phyloP scores from a whole-genome alignment of 208 protist genomes.

The Lotmaria passim region DNA sequence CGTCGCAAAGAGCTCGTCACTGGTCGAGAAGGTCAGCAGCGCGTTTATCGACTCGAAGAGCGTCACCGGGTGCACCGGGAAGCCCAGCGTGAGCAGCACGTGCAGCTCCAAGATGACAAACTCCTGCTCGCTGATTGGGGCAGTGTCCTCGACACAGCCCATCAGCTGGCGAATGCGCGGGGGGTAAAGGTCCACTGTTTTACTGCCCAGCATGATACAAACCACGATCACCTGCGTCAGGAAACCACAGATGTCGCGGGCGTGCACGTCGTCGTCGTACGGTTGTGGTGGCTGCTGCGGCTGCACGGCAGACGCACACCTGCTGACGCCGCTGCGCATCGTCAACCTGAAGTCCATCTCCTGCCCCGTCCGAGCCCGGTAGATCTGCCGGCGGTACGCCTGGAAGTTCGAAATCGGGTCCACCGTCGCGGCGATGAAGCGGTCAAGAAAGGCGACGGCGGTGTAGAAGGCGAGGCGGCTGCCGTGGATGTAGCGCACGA shows the following conservation, averaged over 20 bases:
- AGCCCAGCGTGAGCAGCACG: slow-evolving; percentile 42
- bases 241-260: slow-evolving; percentile 47
- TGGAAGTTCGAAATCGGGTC: slow-evolving; percentile 41
- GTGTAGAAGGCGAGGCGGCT: slow-evolving; percentile 69
- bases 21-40: slow-evolving; percentile 54
- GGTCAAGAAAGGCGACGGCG: slow-evolving; percentile 70
- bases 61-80: slow-evolving; percentile 49
- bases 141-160: slow-evolving; percentile 49
- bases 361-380: slow-evolving; percentile 18
- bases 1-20: slow-evolving; percentile 34
- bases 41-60: slow-evolving; percentile 52
- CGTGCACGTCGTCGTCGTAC: slow-evolving; percentile 26
- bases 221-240: slow-evolving; percentile 77
- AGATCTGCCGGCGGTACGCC: slow-evolving; percentile 24
- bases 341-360: slow-evolving; percentile 25
- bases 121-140: slow-evolving; percentile 41
- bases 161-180: slow-evolving; percentile 63
- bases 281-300: background rate
- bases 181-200: slow-evolving; percentile 75
- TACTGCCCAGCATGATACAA: slow-evolving; percentile 81
- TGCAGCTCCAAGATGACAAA: slow-evolving; percentile 65
- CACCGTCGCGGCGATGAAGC: slow-evolving; percentile 53
- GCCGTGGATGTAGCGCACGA: slow-evolving; percentile 62
- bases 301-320: background rate
- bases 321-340: background rate